These are phyloP conservation scores for Naegleria fowleri DNA, from an alignment of 208 protist genomes.

Conservation along the genomic window DNA sequence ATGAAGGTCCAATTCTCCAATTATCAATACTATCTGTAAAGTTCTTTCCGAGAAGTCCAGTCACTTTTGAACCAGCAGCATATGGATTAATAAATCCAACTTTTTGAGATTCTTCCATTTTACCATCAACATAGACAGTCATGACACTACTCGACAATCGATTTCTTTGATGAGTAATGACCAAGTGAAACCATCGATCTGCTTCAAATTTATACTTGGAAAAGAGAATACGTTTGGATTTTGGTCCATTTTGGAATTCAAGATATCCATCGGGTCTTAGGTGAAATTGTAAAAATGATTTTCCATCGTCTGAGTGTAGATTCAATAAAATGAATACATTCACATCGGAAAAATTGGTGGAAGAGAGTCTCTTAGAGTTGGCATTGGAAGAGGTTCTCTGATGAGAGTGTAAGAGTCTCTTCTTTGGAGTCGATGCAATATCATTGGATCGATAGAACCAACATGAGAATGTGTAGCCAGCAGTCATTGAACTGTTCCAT, in stretches of 20 bases:
- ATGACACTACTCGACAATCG: neutral
- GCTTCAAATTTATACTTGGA: neutral
- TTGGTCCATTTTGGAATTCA: slow-evolving; percentile 2
- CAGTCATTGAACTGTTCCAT: neutral
- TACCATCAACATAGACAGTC: neutral
- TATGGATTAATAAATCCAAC: neutral
- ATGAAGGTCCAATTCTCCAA: neutral
- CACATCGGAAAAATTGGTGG: neutral
- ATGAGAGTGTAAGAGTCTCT: neutral
- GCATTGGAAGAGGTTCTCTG: neutral
- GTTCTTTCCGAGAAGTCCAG: neutral
- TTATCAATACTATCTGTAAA: neutral
- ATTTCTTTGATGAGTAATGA: neutral
- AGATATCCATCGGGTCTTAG: neutral
- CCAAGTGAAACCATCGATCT: neutral
- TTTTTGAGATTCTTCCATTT: slow-evolving; percentile 1
- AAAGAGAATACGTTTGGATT: neutral
- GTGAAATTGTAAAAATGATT: neutral
- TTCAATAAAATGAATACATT: neutral
- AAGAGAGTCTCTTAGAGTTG: neutral
- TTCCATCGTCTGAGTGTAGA: neutral
- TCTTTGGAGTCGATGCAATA: neutral
- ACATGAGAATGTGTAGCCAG: neutral
- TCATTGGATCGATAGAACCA: neutral
- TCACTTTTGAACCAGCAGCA: neutral